phyloP scores from a whole-genome alignment of 1,139 yeast species.

The Protomyces macrosporus region DNA sequence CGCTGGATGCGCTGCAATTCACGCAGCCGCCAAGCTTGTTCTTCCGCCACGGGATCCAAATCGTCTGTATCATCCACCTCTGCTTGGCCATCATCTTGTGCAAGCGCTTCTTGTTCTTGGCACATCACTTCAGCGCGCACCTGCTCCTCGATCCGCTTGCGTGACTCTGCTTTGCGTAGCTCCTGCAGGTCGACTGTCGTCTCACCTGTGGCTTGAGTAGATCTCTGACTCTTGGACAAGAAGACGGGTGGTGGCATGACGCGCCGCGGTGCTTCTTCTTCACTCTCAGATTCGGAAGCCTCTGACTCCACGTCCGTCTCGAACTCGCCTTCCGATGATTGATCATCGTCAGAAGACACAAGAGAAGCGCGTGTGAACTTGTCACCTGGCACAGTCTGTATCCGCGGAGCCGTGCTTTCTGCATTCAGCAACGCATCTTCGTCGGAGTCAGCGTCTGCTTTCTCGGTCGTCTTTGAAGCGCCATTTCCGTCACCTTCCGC shows the following conservation, averaged over 20 bases:
- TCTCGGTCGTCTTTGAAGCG: neutral
- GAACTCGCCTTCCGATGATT: neutral
- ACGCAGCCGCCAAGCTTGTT: slow-evolving; percentile 46
- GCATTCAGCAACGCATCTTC: neutral
- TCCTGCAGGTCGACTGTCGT: neutral
- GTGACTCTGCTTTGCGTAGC: neutral
- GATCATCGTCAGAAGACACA: neutral
- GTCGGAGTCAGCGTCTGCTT: neutral
- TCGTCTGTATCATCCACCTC: slow-evolving; percentile 53
- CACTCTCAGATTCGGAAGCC: neutral
- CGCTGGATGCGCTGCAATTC: slow-evolving; percentile 44
- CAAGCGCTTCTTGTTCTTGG: slow-evolving; percentile 30
- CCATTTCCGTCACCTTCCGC: neutral
- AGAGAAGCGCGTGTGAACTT: too few species aligned
- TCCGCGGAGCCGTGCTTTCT: neutral
- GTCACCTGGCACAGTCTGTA: too few species aligned
- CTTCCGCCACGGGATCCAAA: slow-evolving; percentile 49
- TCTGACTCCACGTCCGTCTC: neutral
- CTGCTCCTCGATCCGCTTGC: neutral
- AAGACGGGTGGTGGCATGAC: neutral
- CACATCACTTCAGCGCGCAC: slow-evolving; percentile 5
- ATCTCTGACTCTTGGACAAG: neutral
- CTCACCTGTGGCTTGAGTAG: neutral
- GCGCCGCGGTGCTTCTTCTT: neutral
- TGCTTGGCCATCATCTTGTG: slow-evolving; percentile 31